These are phyloP conservation scores for Panicum miliaceum DNA, from an alignment of 176 grass and related monocot genomes.

Conservation along the genomic window DNA sequence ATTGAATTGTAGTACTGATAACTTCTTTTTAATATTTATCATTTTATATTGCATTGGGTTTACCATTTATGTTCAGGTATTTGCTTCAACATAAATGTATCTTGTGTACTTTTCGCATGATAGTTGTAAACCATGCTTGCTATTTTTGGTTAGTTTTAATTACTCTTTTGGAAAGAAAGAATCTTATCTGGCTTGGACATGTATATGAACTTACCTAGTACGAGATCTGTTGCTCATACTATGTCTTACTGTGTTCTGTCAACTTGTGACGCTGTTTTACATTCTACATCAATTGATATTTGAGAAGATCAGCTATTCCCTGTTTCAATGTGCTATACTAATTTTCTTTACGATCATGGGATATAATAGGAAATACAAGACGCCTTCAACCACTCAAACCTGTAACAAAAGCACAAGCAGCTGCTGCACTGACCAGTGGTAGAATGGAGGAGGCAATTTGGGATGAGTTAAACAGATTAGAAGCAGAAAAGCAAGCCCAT, in stretches of 20 bases:
- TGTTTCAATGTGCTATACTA: constrained; percentile 24
- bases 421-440: constrained; percentile 78
- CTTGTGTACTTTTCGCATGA: not conserved
- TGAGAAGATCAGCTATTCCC: not conserved
- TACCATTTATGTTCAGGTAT: not conserved
- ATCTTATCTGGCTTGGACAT: not conserved
- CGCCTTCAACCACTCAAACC: constrained; percentile 84
- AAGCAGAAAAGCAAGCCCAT: constrained; percentile 62
- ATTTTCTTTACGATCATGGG: constrained; percentile 34
- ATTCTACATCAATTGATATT: not conserved
- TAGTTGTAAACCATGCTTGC: constrained; percentile 11
- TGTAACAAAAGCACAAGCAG: constrained; percentile 92
- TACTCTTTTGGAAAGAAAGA: constrained; percentile 6
- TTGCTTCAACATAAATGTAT: constrained; percentile 19
- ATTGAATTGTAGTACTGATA: not conserved
- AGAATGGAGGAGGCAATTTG: constrained; percentile 73
- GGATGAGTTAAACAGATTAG: constrained; percentile 70
- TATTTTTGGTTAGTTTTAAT: constrained; percentile 2
- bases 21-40: not conserved
- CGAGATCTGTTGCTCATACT: not conserved
- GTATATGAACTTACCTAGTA: constrained; percentile 24
- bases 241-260: constrained; percentile 9
- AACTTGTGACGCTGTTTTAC: constrained; percentile 13
- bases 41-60: not conserved
- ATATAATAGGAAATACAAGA: constrained; percentile 84